These are phyloP conservation scores for Albatrellus ellisii DNA, from an alignment of 768 basidiomycete genomes.

Conservation along the genomic window DNA sequence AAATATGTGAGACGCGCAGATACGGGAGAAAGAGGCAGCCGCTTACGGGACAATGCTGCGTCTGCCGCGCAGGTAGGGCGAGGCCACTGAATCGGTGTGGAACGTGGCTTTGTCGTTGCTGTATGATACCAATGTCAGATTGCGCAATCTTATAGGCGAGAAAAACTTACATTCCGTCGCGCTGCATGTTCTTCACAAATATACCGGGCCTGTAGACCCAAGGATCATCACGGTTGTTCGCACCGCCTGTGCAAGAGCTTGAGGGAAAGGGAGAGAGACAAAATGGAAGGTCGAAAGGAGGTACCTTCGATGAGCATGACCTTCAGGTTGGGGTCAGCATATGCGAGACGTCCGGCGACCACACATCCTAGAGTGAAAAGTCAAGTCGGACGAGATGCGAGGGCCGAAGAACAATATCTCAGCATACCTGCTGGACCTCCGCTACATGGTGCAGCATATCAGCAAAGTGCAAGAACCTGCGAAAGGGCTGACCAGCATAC, in stretches of 20 bases:
- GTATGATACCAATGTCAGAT: neutral
- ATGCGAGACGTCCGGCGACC: slow-evolving; percentile 55
- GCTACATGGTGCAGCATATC: slow-evolving; percentile 14
- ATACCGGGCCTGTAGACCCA: slow-evolving; percentile 69
- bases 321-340: slow-evolving; percentile 58
- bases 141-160: neutral
- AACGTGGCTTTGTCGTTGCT: slow-evolving; percentile 69
- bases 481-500: slow-evolving; percentile 15
- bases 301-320: slow-evolving; percentile 66
- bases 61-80: slow-evolving; percentile 46
- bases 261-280: neutral
- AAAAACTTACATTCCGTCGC: slow-evolving; percentile 42
- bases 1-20: neutral
- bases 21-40: neutral
- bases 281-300: neutral
- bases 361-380: slow-evolving; percentile 34
- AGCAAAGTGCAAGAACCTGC: neutral
- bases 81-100: slow-evolving; percentile 48
- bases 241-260: slow-evolving; percentile 31
- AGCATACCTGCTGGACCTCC: slow-evolving; percentile 47
- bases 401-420: neutral
- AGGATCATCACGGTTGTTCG: slow-evolving; percentile 61
- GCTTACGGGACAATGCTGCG: slow-evolving; percentile 56
- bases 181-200: slow-evolving; percentile 60
- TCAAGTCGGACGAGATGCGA: neutral